Conservation (phyloP, 2,329 filamentous ascomycete genomes). For the Alternaria burnsii region DNA sequence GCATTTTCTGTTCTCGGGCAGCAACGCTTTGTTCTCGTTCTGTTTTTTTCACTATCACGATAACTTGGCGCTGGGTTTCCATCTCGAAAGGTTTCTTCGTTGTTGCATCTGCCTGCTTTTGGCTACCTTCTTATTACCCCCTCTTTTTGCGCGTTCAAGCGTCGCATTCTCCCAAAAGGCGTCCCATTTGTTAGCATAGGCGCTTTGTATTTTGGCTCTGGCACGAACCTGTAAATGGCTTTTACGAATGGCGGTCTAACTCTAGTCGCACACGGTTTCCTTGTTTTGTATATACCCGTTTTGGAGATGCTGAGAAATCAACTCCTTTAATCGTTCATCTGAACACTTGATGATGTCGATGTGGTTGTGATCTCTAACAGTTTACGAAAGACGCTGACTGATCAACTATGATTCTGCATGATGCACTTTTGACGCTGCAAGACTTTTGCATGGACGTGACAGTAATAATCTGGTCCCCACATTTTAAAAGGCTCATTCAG, state of each 20-base stretch:
- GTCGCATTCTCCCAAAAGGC: neutral
- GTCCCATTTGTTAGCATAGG: neutral
- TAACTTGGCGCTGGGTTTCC: slow-evolving; percentile 1
- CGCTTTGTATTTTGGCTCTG: neutral
- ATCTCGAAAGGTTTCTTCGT: neutral
- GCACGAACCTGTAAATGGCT: neutral
- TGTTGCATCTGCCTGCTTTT: neutral
- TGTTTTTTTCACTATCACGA: slow-evolving; percentile 8
- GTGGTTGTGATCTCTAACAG: neutral
- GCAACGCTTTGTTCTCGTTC: neutral
- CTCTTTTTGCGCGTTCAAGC: slow-evolving; percentile 11
- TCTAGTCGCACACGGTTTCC: slow-evolving; percentile 4
- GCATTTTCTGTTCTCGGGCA: neutral
- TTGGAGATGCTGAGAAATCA: neutral
- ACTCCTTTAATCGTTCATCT: neutral
- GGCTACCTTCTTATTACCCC: neutral
- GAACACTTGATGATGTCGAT: neutral
- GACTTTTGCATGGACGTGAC: neutral
- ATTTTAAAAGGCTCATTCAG: neutral
- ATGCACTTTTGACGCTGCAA: neutral
- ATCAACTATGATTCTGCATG: neutral
- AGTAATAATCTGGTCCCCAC: neutral
- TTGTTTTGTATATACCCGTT: slow-evolving; percentile 5
- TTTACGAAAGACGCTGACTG: neutral
- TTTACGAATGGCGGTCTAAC: slow-evolving; percentile 3